Conservation (phyloP, 306 rosid genomes). For the Prunus armeniaca region DNA sequence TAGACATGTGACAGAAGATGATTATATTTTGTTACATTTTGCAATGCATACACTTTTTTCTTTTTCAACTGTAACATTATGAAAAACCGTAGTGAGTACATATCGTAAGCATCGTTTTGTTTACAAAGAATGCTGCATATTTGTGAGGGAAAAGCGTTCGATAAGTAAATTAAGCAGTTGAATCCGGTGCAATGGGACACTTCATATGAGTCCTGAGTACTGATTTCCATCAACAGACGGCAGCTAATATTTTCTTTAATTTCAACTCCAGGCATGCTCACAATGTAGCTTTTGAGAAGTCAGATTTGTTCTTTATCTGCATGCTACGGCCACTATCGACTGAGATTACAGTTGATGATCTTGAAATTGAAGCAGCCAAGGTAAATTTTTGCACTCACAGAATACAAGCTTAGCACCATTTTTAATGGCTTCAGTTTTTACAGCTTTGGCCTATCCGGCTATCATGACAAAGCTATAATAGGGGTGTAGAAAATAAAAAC, state of each 20-base stretch:
- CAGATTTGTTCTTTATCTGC: constrained; percentile 94
- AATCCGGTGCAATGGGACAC: not conserved
- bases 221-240: not conserved
- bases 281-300: constrained; percentile 81
- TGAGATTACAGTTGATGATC: constrained; percentile 63
- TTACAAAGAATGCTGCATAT: not conserved
- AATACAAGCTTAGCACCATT: not conserved
- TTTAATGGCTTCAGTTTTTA: not conserved
- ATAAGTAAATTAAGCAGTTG: not conserved
- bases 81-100: not conserved
- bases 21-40: too few relatives aligned
- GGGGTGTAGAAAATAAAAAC: too few relatives aligned
- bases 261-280: constrained; percentile 72
- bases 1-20: not conserved
- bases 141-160: not conserved
- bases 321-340: constrained; percentile 78
- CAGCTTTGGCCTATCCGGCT: too few relatives aligned
- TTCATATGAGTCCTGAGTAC: not conserved
- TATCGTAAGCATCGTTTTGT: not conserved
- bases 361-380: constrained; percentile 89
- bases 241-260: constrained; percentile 20
- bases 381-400: constrained; percentile 23
- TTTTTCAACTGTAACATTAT: not conserved
- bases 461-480: too few relatives aligned
- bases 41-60: too few relatives aligned